These are phyloP conservation scores for Herpetomonas samuelpessoai DNA, from an alignment of 208 protist genomes.

Conservation along the genomic window DNA sequence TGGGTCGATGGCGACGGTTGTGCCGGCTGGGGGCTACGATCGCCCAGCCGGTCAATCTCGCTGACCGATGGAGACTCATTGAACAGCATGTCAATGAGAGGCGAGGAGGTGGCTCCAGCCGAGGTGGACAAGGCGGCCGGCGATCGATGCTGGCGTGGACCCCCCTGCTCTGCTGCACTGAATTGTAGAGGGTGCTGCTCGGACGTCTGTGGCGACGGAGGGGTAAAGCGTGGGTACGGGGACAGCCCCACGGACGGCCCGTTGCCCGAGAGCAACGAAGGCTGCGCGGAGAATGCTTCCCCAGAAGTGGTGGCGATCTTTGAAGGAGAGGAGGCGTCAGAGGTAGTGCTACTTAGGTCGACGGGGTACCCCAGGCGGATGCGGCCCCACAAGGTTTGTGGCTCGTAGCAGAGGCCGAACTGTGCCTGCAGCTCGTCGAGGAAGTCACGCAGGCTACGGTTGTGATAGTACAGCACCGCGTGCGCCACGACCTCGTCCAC, in stretches of 20 bases:
- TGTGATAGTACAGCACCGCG: slow-evolving; percentile 80
- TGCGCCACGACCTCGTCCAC: slow-evolving; percentile 84
- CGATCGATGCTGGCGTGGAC: too few species aligned
- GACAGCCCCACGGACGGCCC: too few species aligned
- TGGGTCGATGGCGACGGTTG: too few species aligned
- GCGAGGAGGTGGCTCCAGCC: too few species aligned
- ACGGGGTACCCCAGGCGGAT: slow-evolving; percentile 27
- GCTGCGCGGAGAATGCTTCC: neutral
- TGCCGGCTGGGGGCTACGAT: neutral
- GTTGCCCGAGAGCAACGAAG: too few species aligned
- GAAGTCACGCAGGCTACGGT: slow-evolving; percentile 72
- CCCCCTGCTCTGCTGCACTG: too few species aligned
- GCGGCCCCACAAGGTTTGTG: slow-evolving; percentile 50
- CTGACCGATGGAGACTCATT: neutral
- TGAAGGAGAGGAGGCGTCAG: neutral
- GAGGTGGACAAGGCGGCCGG: too few species aligned
- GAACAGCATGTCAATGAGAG: neutral
- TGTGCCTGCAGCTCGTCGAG: slow-evolving; percentile 47
- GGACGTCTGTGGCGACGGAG: too few species aligned
- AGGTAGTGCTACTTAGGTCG: neutral
- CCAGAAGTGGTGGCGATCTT: neutral
- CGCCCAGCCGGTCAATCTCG: neutral
- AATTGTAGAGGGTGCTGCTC: too few species aligned
- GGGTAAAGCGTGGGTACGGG: too few species aligned
- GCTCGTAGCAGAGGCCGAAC: slow-evolving; percentile 67